Conservation (phyloP, 116 monocot species). For the Papilionanthe hybrid region DNA sequence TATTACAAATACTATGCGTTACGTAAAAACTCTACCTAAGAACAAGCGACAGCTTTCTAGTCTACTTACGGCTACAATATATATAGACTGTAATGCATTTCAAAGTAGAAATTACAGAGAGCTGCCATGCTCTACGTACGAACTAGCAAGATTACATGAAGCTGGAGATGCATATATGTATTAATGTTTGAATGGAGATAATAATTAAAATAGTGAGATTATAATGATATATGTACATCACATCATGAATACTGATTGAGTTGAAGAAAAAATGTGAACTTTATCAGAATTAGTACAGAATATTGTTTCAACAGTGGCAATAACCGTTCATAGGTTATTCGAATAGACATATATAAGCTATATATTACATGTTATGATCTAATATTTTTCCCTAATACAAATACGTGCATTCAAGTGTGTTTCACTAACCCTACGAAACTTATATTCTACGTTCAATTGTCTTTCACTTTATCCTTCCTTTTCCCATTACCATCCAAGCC, state of each 20-base stretch:
- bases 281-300: neutral
- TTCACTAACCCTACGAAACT: neutral
- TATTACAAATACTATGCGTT: neutral
- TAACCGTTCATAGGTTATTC: neutral
- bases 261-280: neutral
- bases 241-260: neutral
- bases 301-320: neutral
- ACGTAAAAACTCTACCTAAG: slow-evolving; percentile 1
- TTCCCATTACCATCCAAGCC: neutral
- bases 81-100: no score
- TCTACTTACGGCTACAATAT: neutral
- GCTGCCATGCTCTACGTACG: neutral
- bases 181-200: neutral
- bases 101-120: neutral
- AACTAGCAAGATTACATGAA: slow-evolving; percentile 2
- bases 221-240: neutral
- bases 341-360: no score
- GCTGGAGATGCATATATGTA: neutral
- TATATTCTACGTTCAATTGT: neutral
- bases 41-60: neutral
- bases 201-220: neutral
- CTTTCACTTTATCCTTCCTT: neutral
- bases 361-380: no score
- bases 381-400: neutral
- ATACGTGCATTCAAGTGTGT: no score